Evolutionary conservation across 2,329 filamentous ascomycete genomes (phyloP).

Genomic region (Cercospora berteroae): DNA sequence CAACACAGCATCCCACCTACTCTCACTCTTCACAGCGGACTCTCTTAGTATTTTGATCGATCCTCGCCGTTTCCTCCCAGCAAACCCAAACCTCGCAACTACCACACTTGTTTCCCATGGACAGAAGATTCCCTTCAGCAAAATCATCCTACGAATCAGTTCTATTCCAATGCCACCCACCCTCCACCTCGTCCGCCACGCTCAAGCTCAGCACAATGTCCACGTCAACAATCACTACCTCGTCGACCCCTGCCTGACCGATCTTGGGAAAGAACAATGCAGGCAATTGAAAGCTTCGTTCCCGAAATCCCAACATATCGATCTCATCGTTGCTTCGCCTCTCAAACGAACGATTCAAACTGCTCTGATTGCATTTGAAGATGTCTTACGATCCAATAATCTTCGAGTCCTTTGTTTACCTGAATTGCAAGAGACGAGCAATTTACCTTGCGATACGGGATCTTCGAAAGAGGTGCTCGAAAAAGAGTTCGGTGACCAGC

Average conservation of each 20-base stretch:
- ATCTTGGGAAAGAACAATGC: conserved; percentile 75
- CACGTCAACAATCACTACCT: conserved; percentile 65
- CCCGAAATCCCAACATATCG: conserved; percentile 62
- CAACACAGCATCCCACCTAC: neutral
- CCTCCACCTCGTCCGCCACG: conserved; percentile 70
- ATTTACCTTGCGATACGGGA: conserved; percentile 74
- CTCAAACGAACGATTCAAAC: conserved; percentile 80
- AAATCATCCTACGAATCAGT: neutral
- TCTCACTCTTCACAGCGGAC: neutral
- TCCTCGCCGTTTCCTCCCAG: neutral
- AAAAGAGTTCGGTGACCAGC: conserved; percentile 59
- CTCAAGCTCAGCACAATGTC: conserved; percentile 77
- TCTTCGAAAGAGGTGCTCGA: conserved; percentile 55
- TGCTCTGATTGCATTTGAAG: conserved; percentile 66
- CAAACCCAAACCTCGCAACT: neutral
- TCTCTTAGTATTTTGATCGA: neutral
- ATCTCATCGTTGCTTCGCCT: conserved; percentile 73
- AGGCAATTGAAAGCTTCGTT: conserved; percentile 60
- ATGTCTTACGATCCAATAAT: conserved; percentile 48
- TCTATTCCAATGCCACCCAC: conserved; percentile 34
- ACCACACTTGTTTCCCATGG: neutral
- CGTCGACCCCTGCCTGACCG: conserved; percentile 75
- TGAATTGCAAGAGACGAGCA: conserved; percentile 74
- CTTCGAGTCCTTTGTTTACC: conserved; percentile 65
- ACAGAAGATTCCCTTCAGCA: neutral